A percentile compares a stretch with the other conserved stretches of the same genome.
Evolutionary conservation across 208 protist species (phyloP).

Genomic region (Leishmania lainsoni): DNA sequence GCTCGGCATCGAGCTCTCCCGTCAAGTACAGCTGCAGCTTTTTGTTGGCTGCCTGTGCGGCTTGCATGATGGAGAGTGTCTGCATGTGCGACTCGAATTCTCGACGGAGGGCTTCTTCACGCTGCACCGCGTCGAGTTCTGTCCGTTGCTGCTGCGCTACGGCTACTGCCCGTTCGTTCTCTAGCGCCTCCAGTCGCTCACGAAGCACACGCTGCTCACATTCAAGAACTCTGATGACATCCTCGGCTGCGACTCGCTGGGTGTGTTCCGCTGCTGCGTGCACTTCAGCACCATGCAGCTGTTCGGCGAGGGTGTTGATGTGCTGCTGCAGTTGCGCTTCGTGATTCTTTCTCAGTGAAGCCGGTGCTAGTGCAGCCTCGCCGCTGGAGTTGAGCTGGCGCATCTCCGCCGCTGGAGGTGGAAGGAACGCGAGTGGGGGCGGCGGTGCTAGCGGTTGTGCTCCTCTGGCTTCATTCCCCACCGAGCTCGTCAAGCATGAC

Average conservation of each 20-base stretch:
- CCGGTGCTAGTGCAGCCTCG: background rate
- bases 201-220: background rate
- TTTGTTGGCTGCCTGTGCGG: background rate
- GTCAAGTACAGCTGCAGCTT: background rate
- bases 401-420: background rate
- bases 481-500: too few species aligned
- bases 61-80: conserved; percentile 1
- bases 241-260: background rate
- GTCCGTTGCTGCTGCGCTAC: background rate
- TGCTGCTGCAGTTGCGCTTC: background rate
- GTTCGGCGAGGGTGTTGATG: conserved; percentile 1
- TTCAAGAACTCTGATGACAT: background rate
- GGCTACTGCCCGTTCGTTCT: background rate
- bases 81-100: background rate
- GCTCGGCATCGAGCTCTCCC: conserved; percentile 10
- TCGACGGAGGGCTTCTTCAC: background rate
- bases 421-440: background rate
- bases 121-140: background rate
- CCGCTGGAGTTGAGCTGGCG: background rate
- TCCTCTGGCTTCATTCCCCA: background rate
- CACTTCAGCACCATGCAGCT: background rate
- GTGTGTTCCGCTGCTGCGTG: background rate
- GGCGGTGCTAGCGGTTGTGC: background rate
- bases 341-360: background rate
- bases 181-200: background rate